phyloP scores from a whole-genome alignment of 805 yeast species.

The Kuraishia cidri region DNA sequence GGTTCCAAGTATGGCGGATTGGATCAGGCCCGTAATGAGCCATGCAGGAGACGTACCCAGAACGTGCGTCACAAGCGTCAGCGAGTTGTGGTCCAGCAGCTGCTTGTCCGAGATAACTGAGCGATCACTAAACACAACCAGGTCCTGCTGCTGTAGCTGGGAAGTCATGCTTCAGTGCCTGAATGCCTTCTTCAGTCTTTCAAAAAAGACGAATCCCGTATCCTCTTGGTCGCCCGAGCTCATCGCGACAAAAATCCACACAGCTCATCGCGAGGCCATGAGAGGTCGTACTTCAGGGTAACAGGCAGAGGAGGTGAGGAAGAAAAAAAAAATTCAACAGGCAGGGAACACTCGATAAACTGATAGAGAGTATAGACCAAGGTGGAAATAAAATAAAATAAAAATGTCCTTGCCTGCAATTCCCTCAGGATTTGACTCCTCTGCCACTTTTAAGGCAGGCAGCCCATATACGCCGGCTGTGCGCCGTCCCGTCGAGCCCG shows the following conservation, averaged over 20 bases:
- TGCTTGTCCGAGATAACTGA: slow-evolving; percentile 26
- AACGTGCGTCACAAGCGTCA: slow-evolving; percentile 27
- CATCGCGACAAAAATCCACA: too few relatives aligned
- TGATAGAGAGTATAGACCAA: too few relatives aligned
- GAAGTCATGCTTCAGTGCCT: slow-evolving; percentile 6
- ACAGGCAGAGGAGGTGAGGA: too few relatives aligned
- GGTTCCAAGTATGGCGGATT: slow-evolving; percentile 39
- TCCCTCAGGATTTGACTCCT: slow-evolving; percentile 7
- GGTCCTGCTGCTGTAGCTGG: slow-evolving; percentile 46
- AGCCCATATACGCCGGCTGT: slow-evolving; percentile 48
- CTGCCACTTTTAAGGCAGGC: slow-evolving; percentile 40
- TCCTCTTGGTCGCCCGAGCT: too few relatives aligned
- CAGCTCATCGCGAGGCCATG: too few relatives aligned
- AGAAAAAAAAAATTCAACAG: too few relatives aligned
- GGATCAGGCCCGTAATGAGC: slow-evolving; percentile 49
- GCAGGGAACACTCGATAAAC: too few relatives aligned
- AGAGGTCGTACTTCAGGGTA: too few relatives aligned
- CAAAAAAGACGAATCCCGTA: too few relatives aligned
- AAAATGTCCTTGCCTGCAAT: slow-evolving; percentile 48
- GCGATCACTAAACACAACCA: slow-evolving; percentile 41
- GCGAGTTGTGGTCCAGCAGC: slow-evolving; percentile 9
- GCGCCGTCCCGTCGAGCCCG: slow-evolving; percentile 89
- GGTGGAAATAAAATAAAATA: too few relatives aligned
- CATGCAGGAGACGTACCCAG: slow-evolving; percentile 57
- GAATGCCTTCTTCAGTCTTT: too few relatives aligned